Evolutionary conservation across 2,329 filamentous ascomycete genomes (phyloP), one percentile per base, ranked within the genome.

Genomic region (Arthroderma sp.): DNA sequence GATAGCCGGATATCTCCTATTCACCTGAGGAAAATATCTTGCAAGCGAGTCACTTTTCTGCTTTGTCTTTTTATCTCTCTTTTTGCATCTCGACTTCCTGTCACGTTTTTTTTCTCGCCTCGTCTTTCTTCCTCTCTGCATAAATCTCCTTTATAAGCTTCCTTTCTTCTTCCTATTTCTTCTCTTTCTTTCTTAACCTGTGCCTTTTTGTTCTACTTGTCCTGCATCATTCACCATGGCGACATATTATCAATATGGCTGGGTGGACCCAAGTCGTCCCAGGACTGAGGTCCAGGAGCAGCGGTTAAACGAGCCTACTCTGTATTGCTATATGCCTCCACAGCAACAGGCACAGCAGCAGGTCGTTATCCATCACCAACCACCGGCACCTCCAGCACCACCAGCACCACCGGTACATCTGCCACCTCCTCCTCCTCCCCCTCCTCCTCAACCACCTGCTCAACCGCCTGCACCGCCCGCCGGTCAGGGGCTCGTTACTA

Each of bases 211-310:
- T 43, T 27, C 6, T 32, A 11, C 41, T 36, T 10, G 28, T 29
- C 15, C 22, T 34, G 7, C 15, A 28, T 38, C 40, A 37, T 28
- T 31, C 29, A 38, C 28, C 36, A 50, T 48, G 48, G 38, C 38
- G 10, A 41, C 45, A 30, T 51, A 42, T 22, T 51, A 49, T 46
- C 47, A 49, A 36, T 51, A 51, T 44, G 49, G 49, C 29, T 34
- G 29, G 6, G 31, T 44, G 5, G 45, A 51, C n/a, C 47, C 49
- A 31, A 49, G 34, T 15, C 34, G 36, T 29, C 27, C 22, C 22
- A 41, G 38, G 36, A 22, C 15, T 22, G 15, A 22, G 15, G 15
- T 22, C 15, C 15, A 22, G 15, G 15, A 22, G 15, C 15, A 22
- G 15, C 15, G 15, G 15, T 22, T 31, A 22, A 44, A 39, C 5